phyloP scores from a whole-genome alignment of 805 yeast species.

The Candida stauntonica region DNA sequence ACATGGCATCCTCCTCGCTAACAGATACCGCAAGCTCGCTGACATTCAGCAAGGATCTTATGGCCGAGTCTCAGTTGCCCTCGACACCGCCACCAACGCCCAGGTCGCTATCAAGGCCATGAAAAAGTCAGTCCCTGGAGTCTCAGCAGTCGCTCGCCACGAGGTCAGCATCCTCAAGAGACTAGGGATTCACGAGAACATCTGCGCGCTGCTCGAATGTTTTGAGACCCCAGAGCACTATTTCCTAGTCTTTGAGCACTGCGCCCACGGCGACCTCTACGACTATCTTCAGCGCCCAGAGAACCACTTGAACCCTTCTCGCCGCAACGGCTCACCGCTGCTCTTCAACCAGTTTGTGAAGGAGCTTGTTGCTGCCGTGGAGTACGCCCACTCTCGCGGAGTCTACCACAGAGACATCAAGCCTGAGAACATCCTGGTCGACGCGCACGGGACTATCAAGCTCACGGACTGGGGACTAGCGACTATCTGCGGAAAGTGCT shows the following conservation, averaged over 20 bases:
- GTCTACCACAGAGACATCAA: slow-evolving; percentile 69
- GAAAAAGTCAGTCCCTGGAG: slow-evolving; percentile 38
- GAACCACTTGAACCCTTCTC: slow-evolving; percentile 19
- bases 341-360: slow-evolving; percentile 37
- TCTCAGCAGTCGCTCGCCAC: slow-evolving; percentile 45
- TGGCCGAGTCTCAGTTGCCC: slow-evolving; percentile 55
- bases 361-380: slow-evolving; percentile 50
- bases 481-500: slow-evolving; percentile 32
- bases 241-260: slow-evolving; percentile 61
- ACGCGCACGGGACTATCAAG: slow-evolving; percentile 48
- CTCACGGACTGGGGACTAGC: slow-evolving; percentile 76
- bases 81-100: slow-evolving; percentile 30
- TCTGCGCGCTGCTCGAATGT: slow-evolving; percentile 54
- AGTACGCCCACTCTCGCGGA: slow-evolving; percentile 51
- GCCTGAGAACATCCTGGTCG: slow-evolving; percentile 65
- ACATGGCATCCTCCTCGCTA: slow-evolving; percentile 32
- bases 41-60: slow-evolving; percentile 46
- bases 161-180: slow-evolving; percentile 41
- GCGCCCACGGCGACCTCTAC: slow-evolving; percentile 62
- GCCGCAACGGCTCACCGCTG: slow-evolving; percentile 14
- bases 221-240: slow-evolving; percentile 51
- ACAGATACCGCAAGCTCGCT: slow-evolving; percentile 39
- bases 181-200: slow-evolving; percentile 38
- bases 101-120: slow-evolving; percentile 55
- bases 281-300: slow-evolving; percentile 38